Conservation (phyloP, 768 basidiomycete genomes). For the Russula lepida region DNA sequence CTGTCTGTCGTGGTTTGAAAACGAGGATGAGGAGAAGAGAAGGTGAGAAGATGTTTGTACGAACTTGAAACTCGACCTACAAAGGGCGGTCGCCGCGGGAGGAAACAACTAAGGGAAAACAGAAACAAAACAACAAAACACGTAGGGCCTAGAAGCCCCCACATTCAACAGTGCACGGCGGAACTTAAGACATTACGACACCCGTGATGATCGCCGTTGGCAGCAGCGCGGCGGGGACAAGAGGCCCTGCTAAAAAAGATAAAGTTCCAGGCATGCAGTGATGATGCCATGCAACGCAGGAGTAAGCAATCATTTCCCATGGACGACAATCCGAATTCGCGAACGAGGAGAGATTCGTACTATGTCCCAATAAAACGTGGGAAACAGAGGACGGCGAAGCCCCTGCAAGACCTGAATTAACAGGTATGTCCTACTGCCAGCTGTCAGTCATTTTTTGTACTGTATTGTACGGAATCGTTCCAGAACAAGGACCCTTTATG, state of each 20-base stretch:
- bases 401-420: not conserved
- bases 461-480: not conserved
- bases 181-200: conserved; percentile 9
- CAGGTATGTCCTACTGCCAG: not conserved
- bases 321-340: no score
- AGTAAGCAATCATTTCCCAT: no score
- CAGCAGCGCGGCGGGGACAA: not conserved
- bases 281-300: conserved; percentile 8
- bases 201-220: conserved; percentile 12
- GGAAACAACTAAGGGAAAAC: not conserved
- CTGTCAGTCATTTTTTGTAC: not conserved
- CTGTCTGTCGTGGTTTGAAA: not conserved
- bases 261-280: not conserved
- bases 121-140: not conserved
- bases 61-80: no score
- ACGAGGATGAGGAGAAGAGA: not conserved
- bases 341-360: no score
- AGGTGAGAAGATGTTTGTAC: not conserved
- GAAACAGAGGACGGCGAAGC: conserved; percentile 7
- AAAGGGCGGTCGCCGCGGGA: not conserved
- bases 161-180: not conserved
- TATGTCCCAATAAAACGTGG: not conserved
- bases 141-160: conserved; percentile 8
- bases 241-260: not conserved
- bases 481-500: not conserved